These are phyloP conservation scores for Lactarius hengduanensis DNA, from an alignment of 768 basidiomycete species.

Conservation along the genomic window DNA sequence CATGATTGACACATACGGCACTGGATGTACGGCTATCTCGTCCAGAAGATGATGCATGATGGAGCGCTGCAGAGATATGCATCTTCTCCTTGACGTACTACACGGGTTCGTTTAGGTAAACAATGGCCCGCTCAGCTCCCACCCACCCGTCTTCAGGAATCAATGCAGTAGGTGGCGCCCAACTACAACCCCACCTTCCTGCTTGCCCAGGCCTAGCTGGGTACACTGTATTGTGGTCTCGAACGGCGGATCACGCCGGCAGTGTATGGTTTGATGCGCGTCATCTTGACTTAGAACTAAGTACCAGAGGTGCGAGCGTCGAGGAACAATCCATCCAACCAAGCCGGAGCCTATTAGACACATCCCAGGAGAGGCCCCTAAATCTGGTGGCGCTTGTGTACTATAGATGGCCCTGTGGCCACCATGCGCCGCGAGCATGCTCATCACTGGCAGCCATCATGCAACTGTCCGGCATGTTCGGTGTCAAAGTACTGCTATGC, in stretches of 20 bases:
- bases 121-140: constrained; percentile 1
- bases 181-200: not conserved
- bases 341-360: not conserved
- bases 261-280: not conserved
- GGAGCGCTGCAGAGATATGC: not conserved
- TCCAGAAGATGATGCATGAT: not conserved
- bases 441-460: not conserved
- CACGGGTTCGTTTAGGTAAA: constrained; percentile 2
- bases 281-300: not conserved
- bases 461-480: not conserved
- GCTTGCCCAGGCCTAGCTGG: not conserved
- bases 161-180: constrained; percentile 3
- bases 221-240: not conserved
- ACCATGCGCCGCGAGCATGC: not conserved
- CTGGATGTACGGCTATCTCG: not conserved
- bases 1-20: constrained; percentile 13
- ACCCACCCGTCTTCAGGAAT: not conserved
- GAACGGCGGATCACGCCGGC: constrained; percentile 7
- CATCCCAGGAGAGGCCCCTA: not conserved
- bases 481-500: not conserved
- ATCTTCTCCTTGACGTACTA: constrained; percentile 11
- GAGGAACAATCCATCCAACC: not conserved
- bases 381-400: not conserved
- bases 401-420: not conserved
- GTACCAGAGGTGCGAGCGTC: not conserved